Conservation (phyloP, 441 rosid species). For the Gossypium lobatum region DNA sequence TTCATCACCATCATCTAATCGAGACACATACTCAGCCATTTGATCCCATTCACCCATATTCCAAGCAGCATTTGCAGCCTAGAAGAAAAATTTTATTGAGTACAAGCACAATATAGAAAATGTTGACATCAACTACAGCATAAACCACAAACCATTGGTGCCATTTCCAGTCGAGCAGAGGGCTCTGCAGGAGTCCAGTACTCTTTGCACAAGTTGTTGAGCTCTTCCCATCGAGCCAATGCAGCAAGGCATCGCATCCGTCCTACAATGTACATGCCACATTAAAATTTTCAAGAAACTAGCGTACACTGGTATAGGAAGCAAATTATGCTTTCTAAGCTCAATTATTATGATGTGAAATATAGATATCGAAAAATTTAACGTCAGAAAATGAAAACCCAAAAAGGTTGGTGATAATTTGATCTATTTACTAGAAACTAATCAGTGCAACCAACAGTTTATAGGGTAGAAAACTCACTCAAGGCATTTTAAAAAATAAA, state of each 20-base stretch:
- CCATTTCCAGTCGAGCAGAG: slow-evolving; percentile 97
- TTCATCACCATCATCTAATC: slow-evolving; percentile 98
- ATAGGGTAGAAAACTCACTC: neutral
- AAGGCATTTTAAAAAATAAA: neutral
- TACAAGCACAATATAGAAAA: slow-evolving; percentile 16
- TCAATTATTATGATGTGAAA: neutral
- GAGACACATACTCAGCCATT: slow-evolving; percentile 97
- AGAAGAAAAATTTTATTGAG: slow-evolving; percentile 20
- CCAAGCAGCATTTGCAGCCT: slow-evolving; percentile 99
- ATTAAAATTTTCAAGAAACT: slow-evolving; percentile 14
- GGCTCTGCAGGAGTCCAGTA: slow-evolving; percentile 99
- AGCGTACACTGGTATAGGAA: neutral
- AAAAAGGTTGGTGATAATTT: neutral
- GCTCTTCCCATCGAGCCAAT: slow-evolving; percentile 99
- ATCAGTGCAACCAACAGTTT: neutral
- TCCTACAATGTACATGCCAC: slow-evolving; percentile 41
- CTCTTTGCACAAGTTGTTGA: slow-evolving; percentile 91
- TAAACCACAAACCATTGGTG: slow-evolving; percentile 80
- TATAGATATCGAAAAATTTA: neutral
- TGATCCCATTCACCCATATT: slow-evolving; percentile 99
- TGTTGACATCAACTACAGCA: slow-evolving; percentile 12
- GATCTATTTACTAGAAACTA: neutral
- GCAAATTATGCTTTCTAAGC: neutral
- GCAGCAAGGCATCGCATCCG: slow-evolving; percentile 99
- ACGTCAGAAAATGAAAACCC: neutral